A percentile compares a stretch with the other conserved stretches of the same genome.
Evolutionary conservation across 805 yeast species (phyloP).

Genomic region (Priceomyces melissophilus): DNA sequence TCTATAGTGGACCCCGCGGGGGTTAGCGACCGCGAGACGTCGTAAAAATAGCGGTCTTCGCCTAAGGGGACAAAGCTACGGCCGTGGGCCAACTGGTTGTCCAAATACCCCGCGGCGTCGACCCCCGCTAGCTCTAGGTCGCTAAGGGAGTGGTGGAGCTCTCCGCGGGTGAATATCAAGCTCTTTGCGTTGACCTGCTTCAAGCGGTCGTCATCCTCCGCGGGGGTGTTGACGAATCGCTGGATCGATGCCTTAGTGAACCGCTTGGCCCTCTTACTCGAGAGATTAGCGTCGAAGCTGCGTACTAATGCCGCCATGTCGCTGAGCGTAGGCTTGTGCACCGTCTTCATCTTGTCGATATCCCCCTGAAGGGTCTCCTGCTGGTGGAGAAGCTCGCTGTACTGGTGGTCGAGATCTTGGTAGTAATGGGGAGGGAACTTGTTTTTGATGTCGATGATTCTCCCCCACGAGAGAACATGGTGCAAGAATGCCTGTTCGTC

Average conservation of each 20-base stretch:
- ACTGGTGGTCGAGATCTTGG: slow-evolving; percentile 18
- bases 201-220: slow-evolving; percentile 5
- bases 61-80: slow-evolving; percentile 17
- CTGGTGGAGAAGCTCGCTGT: slow-evolving; percentile 14
- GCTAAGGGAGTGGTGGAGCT: slow-evolving; percentile 17
- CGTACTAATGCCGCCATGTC: slow-evolving; percentile 25
- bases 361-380: slow-evolving; percentile 15
- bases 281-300: slow-evolving; percentile 18
- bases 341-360: slow-evolving; percentile 22
- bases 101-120: slow-evolving; percentile 14
- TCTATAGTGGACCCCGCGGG: slow-evolving; percentile 14
- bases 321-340: slow-evolving; percentile 35
- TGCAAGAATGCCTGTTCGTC: slow-evolving; percentile 20
- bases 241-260: slow-evolving; percentile 9
- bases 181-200: slow-evolving; percentile 11
- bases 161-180: slow-evolving; percentile 17
- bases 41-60: slow-evolving; percentile 21
- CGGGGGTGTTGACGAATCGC: slow-evolving; percentile 7
- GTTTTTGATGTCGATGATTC: slow-evolving; percentile 14
- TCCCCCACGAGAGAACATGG: slow-evolving; percentile 21
- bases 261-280: slow-evolving; percentile 11
- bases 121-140: slow-evolving; percentile 16
- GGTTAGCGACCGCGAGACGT: slow-evolving; percentile 18
- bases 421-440: slow-evolving; percentile 13
- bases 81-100: slow-evolving; percentile 19